Base-by-base conservation (phyloP, 345 rosid species). In the Dovyalis caffra region DNA sequence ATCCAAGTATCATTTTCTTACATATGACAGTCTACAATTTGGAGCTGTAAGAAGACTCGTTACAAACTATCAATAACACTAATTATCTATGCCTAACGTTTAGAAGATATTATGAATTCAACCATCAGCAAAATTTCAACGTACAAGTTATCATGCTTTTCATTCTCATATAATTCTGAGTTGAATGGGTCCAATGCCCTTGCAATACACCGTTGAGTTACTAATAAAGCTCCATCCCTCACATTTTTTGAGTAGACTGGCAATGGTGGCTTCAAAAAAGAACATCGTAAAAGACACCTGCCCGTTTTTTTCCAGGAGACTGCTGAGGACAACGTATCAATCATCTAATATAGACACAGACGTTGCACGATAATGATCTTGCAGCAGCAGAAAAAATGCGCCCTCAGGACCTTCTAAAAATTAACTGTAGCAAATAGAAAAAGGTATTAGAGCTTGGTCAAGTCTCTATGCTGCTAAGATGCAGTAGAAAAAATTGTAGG, bases 1-100 rank as follows among this genome's bases (percentile, higher is more conserved):
- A 34, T 65, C 35, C 77, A 31, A 64, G 43, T 64, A 33, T 45
- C 34, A 4, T 34, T 73, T 67, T 29, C 84, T 49, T 62, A 61
- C 43, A 77, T 29, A 26, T 68, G 37, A 8, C 6, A 9, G 33
- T 58, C 73, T 58, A 58, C 61, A 60, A 53, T 45, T 67, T 8
- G 37, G 35, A 29, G 69, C 62, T 53, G 67, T 70, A 47, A 34
- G 53, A 73, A 26, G 58, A n/a, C n/a, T 53, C 57, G 61, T 61
- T 34, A 60, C 74, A 71, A 14, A 58, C 38, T 60, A 25, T 3
- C 3, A 40, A 60, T n/a, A 25, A 58, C 74, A 64, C 76, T 63
- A 60, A 26, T 1, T 58, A 15, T 63, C 38, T 1, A 29, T 12
- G 68, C 32, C 63, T 73, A 73, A 75, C 18, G 60, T 18, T 28